phyloP scores from a whole-genome alignment of 2,329 filamentous ascomycete genomes.

The Fusarium chuoi region DNA sequence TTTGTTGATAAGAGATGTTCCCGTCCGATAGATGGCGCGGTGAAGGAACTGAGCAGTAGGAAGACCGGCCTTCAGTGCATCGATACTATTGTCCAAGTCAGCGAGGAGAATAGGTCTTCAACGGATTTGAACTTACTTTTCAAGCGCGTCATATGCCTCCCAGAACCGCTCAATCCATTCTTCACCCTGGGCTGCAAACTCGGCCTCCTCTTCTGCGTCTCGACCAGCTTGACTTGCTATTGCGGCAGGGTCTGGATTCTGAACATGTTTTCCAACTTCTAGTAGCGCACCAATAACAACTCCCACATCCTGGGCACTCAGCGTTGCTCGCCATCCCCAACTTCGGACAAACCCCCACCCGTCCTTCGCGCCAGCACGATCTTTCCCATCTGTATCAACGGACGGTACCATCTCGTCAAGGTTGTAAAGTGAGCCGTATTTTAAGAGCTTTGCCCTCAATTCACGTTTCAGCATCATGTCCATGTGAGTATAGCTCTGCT shows the following conservation, averaged over 20 bases:
- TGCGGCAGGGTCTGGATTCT: conserved; percentile 47
- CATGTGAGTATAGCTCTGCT: conserved; percentile 97
- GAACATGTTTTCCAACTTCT: conserved; percentile 79
- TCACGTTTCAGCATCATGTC: conserved; percentile 95
- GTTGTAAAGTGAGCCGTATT: conserved; percentile 93
- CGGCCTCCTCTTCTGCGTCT: conserved; percentile 59
- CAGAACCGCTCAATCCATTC: conserved; percentile 76
- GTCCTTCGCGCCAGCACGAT: conserved; percentile 79
- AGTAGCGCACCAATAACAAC: conserved; percentile 91
- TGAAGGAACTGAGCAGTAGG: conserved; percentile 89
- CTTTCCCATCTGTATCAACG: conserved; percentile 75
- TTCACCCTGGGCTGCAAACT: conserved; percentile 64
- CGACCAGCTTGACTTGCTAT: conserved; percentile 48
- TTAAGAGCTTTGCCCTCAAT: conserved; percentile 83
- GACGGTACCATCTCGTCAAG: conserved; percentile 92
- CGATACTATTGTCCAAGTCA: conserved; percentile 64
- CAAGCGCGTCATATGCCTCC: conserved; percentile 77
- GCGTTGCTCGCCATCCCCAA: conserved; percentile 96
- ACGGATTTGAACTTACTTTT: conserved; percentile 63
- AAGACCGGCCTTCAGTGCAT: conserved; percentile 79
- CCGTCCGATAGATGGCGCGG: conserved; percentile 91
- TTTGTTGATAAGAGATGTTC: conserved; percentile 90
- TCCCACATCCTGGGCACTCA: conserved; percentile 94
- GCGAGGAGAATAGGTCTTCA: neutral
- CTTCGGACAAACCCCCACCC: conserved; percentile 97